Base-by-base conservation (phyloP, 2,329 filamentous ascomycete species). In the Fusarium zealandicum region DNA sequence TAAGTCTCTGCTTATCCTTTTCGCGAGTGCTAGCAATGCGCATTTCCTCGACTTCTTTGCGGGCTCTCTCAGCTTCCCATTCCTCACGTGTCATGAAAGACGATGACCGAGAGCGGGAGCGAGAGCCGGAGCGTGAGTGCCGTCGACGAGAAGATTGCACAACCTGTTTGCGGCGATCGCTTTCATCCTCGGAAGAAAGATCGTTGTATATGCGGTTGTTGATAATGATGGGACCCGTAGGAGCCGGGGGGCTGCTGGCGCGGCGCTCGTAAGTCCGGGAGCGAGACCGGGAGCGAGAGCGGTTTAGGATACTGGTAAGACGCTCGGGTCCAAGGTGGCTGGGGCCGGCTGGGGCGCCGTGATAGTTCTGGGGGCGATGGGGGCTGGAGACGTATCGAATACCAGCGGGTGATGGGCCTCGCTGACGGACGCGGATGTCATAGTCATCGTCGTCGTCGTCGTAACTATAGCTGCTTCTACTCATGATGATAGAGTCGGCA, bases 361-460 rank as follows among this genome's bases (percentile, higher is more conserved):
- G 78, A 57, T 73, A 76, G 32, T 56, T 58, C 35, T 73, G 74
- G 16, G 73, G 72, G 30, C 72, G 74, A 10, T 71, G 69, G 1
- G 73, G 73, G 31, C 73, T 70, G 28, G 77, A 73, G 28, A 83
- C 78, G 63, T 81, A 83, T 52, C 79, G 75, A 9, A 78, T 72
- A 38, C 76, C 70, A 11, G 66, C 70, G 4, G 75, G 73, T 20
- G 76, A 75, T n/a, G 71, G 74, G 4, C 69, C 72, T 31, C 73
- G 75, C 20, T 75, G 76, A 45, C 74, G 74, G 55, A 82, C 69
- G 37, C 73, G 80, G 61, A 85, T 76, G 63, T 85, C 79, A 43
- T 83, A 65, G 39, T 86, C 83, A 25, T 84, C 82, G 28, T 85
- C 81, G 59, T 85, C 81, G 59, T 81, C 78, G 49, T 79, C 76